Percentiles rank a stretch among this genome's conserved stretches.
Evolutionary conservation across 2,329 filamentous ascomycete species (phyloP).

Genomic region (Trichoderma hamatum): DNA sequence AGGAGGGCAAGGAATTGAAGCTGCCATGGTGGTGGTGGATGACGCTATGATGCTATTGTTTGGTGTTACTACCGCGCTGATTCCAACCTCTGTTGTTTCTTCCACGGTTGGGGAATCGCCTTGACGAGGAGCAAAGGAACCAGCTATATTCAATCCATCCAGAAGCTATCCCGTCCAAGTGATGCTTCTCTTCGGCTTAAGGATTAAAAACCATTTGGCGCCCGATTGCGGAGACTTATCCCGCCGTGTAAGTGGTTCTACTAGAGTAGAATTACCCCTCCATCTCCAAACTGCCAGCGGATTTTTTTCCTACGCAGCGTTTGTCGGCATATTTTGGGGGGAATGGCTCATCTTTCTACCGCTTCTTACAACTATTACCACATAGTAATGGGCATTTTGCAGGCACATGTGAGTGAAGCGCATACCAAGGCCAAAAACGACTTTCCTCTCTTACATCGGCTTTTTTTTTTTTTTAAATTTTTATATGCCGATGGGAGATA

Average conservation of each 20-base stretch:
- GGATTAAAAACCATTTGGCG: not conserved
- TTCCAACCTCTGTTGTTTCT: not conserved
- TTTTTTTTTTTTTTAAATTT: not conserved
- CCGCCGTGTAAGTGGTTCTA: not conserved
- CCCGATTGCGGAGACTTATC: constrained; percentile 18
- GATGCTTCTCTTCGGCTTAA: constrained; percentile 11
- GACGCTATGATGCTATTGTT: not conserved
- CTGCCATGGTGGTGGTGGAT: not conserved
- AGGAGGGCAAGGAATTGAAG: constrained; percentile 25
- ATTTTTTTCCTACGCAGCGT: constrained; percentile 11
- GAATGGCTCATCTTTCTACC: constrained; percentile 16
- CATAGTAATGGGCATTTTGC: not conserved
- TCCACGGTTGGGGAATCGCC: not conserved
- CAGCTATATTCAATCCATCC: too few species aligned
- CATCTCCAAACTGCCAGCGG: not conserved
- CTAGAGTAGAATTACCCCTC: not conserved
- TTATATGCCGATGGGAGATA: not conserved
- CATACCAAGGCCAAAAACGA: not conserved
- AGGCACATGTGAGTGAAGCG: not conserved
- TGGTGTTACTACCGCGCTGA: constrained; percentile 16
- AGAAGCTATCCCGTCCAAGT: not conserved
- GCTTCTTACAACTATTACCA: not conserved
- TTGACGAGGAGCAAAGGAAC: not conserved
- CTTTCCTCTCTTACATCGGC: not conserved
- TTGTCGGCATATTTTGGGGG: not conserved